Evolutionary conservation across 805 yeast species (phyloP).

Genomic region (Candida sithepensis): DNA sequence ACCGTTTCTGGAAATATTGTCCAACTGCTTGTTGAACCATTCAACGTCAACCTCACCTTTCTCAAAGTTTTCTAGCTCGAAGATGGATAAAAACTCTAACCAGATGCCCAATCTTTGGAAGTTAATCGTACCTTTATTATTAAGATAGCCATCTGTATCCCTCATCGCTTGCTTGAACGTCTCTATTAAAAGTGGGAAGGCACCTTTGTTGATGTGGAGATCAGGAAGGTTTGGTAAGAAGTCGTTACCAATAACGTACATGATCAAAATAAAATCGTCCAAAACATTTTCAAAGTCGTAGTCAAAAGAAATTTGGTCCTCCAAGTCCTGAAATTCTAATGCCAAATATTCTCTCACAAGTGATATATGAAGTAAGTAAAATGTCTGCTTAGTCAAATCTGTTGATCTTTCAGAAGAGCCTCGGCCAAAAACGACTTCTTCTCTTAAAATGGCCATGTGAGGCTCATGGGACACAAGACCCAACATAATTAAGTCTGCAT

Average conservation of each 20-base stretch:
- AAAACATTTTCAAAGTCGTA: constrained; percentile 84
- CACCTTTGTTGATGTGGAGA: constrained; percentile 89
- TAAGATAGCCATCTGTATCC: constrained; percentile 77
- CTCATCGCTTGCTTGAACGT: constrained; percentile 81
- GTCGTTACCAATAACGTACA: constrained; percentile 97
- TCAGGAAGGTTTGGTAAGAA: constrained; percentile 96
- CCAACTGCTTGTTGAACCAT: constrained; percentile 87
- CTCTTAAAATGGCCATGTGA: constrained; percentile 91
- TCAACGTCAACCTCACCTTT: constrained; percentile 78
- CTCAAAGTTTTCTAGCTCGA: constrained; percentile 86
- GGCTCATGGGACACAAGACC: constrained; percentile 92
- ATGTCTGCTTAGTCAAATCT: constrained; percentile 71
- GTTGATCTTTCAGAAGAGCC: constrained; percentile 31
- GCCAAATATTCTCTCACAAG: constrained; percentile 87
- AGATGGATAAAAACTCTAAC: constrained; percentile 70
- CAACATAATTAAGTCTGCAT: constrained; percentile 93
- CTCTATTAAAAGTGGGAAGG: constrained; percentile 86
- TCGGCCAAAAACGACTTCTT: constrained; percentile 86
- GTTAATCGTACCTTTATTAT: constrained; percentile 79
- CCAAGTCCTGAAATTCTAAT: constrained; percentile 74
- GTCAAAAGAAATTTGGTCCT: constrained; percentile 57
- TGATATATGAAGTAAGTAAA: constrained; percentile 78
- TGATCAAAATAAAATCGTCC: constrained; percentile 88
- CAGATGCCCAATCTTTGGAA: constrained; percentile 67
- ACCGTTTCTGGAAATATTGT: constrained; percentile 70